Evolutionary conservation across 305 asterid genomes (phyloP).

Genomic region (Fraxinus dipetala): DNA sequence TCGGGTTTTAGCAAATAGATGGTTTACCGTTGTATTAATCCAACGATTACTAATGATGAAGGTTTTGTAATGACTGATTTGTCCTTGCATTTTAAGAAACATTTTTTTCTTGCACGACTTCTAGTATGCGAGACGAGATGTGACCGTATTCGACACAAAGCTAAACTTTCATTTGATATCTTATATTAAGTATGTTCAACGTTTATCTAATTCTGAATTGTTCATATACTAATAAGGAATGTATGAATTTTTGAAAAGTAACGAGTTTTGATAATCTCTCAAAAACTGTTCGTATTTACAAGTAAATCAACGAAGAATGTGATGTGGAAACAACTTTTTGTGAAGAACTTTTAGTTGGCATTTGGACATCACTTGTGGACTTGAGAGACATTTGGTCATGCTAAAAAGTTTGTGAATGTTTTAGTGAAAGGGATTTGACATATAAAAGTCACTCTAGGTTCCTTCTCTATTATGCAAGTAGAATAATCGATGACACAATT

Average conservation of each 20-base stretch:
- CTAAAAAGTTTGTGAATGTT: not conserved
- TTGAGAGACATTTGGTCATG: not conserved
- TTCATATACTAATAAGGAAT: not conserved
- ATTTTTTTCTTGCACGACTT: not conserved
- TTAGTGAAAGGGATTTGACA: slow-evolving; percentile 30
- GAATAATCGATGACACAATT: not conserved
- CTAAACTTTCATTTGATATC: not conserved
- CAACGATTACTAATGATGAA: slow-evolving; percentile 28
- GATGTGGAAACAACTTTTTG: not conserved
- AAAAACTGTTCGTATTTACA: too few species aligned
- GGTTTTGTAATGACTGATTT: slow-evolving; percentile 16
- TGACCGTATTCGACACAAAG: not conserved
- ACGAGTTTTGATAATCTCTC: too few species aligned
- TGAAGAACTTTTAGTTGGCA: not conserved
- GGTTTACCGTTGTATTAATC: slow-evolving; percentile 33
- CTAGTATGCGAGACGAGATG: not conserved
- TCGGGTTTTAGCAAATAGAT: slow-evolving; percentile 27
- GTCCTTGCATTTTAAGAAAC: too few species aligned
- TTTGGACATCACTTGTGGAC: slow-evolving; percentile 9
- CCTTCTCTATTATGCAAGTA: slow-evolving; percentile 5
- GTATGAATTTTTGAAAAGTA: not conserved
- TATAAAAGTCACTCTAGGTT: not conserved
- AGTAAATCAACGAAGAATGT: not conserved
- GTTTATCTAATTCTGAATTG: not conserved
- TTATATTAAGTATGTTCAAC: not conserved